These are phyloP conservation scores for Stemphylium vesicarium DNA, from an alignment of 2,329 filamentous ascomycete genomes.

Conservation along the genomic window DNA sequence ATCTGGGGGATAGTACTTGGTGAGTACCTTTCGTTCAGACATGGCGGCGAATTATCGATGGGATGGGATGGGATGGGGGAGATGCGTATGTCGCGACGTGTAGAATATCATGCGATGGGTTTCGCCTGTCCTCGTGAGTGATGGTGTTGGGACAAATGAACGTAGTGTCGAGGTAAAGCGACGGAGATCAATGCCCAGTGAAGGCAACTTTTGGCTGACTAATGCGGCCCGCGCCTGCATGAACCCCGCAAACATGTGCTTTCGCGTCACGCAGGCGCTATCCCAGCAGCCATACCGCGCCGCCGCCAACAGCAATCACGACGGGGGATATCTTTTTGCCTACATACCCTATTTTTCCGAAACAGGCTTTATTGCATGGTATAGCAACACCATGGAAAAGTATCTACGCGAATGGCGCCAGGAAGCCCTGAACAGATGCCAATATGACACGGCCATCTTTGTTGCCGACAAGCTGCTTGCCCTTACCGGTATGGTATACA, in stretches of 20 bases:
- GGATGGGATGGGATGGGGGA: too few relatives aligned
- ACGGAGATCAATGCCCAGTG: slow-evolving; percentile 2
- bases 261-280: slow-evolving; percentile 27
- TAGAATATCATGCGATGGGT: not conserved
- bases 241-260: slow-evolving; percentile 28
- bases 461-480: slow-evolving; percentile 96
- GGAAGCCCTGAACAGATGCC: slow-evolving; percentile 92
- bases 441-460: slow-evolving; percentile 96
- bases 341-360: not conserved
- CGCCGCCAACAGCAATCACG: slow-evolving; percentile 1
- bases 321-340: not conserved
- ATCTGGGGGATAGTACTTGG: slow-evolving; percentile 72
- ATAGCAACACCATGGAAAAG: slow-evolving; percentile 73
- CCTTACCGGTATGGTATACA: slow-evolving; percentile 74
- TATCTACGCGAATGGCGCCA: slow-evolving; percentile 94
- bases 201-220: slow-evolving; percentile 24
- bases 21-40: slow-evolving; percentile 85
- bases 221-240: slow-evolving; percentile 14
- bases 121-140: not conserved
- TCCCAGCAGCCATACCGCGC: slow-evolving; percentile 7
- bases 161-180: not conserved
- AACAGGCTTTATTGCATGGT: slow-evolving; percentile 4
- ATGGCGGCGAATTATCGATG: slow-evolving; percentile 57
- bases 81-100: too few relatives aligned
- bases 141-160: not conserved